These are phyloP conservation scores for Pichia phayaonensis DNA, from an alignment of 805 yeast genomes.

Conservation along the genomic window DNA sequence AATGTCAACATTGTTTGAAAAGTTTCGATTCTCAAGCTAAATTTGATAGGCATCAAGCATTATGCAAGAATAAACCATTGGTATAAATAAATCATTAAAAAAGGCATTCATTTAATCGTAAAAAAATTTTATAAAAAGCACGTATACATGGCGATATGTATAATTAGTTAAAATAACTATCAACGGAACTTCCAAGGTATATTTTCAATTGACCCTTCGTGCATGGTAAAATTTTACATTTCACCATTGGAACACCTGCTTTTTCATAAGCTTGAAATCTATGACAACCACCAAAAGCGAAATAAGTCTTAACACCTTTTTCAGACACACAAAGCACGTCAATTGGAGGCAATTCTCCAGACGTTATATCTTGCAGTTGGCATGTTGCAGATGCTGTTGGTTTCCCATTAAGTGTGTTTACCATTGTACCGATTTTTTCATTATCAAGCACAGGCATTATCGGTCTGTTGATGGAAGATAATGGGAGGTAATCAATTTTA, in stretches of 20 bases:
- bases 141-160: not conserved
- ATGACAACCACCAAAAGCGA: constrained; percentile 90
- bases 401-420: constrained; percentile 52
- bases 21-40: constrained; percentile 41
- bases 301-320: constrained; percentile 53
- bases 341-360: constrained; percentile 74
- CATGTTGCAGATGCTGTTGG: constrained; percentile 62
- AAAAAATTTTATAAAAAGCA: not conserved
- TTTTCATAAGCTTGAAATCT: constrained; percentile 80
- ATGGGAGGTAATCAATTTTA: constrained; percentile 53
- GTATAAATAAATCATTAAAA: constrained; percentile 60
- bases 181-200: constrained; percentile 66
- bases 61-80: constrained; percentile 43
- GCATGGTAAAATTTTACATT: constrained; percentile 67
- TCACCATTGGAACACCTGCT: constrained; percentile 43
- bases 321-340: constrained; percentile 68
- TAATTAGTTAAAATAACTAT: constrained; percentile 41
- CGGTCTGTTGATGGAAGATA: constrained; percentile 65
- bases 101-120: not conserved
- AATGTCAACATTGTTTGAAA: constrained; percentile 45
- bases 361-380: constrained; percentile 34
- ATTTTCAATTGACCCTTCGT: constrained; percentile 59
- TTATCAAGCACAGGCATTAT: constrained; percentile 78
- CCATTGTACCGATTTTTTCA: constrained; percentile 73
- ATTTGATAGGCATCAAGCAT: constrained; percentile 32